Evolutionary conservation across 2,329 filamentous ascomycete species (phyloP), one percentile per base, ranked within the genome.

Genomic region (Pezicula carpinea): DNA sequence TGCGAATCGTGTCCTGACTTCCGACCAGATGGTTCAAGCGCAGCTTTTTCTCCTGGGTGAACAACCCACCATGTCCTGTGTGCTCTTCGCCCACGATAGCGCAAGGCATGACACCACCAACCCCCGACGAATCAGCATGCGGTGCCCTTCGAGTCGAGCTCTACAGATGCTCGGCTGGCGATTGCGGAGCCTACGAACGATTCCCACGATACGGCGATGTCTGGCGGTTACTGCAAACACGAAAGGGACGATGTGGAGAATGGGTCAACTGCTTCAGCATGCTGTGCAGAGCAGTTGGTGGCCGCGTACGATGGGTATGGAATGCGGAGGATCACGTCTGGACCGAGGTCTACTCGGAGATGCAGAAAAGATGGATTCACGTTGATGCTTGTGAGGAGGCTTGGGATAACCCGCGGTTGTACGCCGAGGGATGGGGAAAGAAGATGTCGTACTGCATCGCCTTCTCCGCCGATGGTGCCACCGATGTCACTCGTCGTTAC

Each of bases 261-360:
- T 97, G 93, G 90, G 90, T 89, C 56, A 97, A 96, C 70, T 96
- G 91, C 75, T 99, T 99, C 71, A 92, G 86, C 70, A 97, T 97
- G 93, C 78, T 99, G 44, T 97, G 92, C 73, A 82, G 92, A 50
- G 93, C 93, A 4, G 82, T 97, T 13, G 92, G 92, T 42, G 88
- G 87, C 50, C 81, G 92, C 51, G 90, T 96, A 19, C 82, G 93
- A 61, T 99, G 93, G 93, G 87, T 99, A 10, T 99, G 93, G 93
- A 97, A 97, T 59, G 85, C 87, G 23, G 93, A 97, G 67, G 93
- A 97, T 65, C 89, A 96, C 62, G 89, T 96, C 21, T 99, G 93
- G 93, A 96, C 91, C 1, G 93, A 97, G 61, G 86, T 97, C 13
- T 99, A 96, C 70, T 96, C 91, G 2, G 88, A 93, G 53, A 90